Conservation (phyloP, 345 rosid genomes). For the Salix brachista region DNA sequence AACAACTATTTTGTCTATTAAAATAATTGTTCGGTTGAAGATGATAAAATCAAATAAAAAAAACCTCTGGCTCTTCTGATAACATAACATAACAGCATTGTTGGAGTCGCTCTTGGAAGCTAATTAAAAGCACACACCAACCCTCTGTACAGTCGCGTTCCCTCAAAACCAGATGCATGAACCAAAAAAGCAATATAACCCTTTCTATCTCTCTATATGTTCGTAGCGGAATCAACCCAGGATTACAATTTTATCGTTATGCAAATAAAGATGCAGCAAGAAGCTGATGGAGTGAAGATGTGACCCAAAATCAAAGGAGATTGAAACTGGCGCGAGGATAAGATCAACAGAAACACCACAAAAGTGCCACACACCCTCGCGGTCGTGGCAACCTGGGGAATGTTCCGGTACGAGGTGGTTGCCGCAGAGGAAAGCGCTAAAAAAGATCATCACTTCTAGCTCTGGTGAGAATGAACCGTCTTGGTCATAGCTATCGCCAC, state of each 20-base stretch:
- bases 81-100: no score
- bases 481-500: neutral
- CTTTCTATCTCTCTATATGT: neutral
- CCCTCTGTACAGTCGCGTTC: neutral
- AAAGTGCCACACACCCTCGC: slow-evolving; percentile 41
- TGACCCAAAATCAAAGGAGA: slow-evolving; percentile 28
- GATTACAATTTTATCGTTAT: neutral
- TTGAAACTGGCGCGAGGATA: slow-evolving; percentile 22
- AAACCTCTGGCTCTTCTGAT: no score
- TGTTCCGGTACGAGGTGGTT: slow-evolving; percentile 60
- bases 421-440: slow-evolving; percentile 45
- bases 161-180: slow-evolving; percentile 20
- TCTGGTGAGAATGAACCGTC: slow-evolving; percentile 21
- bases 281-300: slow-evolving; percentile 14
- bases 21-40: no score
- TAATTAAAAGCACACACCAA: no score
- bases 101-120: no score
- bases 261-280: slow-evolving; percentile 15
- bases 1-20: no score
- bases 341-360: slow-evolving; percentile 27
- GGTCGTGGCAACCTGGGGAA: slow-evolving; percentile 70
- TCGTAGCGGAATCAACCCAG: neutral
- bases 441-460: slow-evolving; percentile 27
- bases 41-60: no score
- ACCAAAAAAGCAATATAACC: neutral